Evolutionary conservation across 352 stramenopile genomes (phyloP).

Genomic region (Phytopythium litorale): DNA sequence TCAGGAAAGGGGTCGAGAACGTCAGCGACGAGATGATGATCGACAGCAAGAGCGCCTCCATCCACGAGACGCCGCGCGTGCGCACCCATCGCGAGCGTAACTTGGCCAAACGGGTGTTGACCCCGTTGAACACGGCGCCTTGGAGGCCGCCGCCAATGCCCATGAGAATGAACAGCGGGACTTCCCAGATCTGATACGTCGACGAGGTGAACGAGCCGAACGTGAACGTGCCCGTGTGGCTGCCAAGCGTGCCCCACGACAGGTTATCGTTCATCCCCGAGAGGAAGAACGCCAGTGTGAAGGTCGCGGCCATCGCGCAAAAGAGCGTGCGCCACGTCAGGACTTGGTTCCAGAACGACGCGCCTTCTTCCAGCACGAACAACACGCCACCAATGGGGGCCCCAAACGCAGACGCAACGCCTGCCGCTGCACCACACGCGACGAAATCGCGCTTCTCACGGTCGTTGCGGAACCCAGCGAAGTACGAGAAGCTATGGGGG

Average conservation of each 20-base stretch:
- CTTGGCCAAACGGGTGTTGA: constrained; percentile 50
- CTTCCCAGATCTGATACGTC: constrained; percentile 82
- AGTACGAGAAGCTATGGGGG: constrained; percentile 71
- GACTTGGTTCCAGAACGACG: constrained; percentile 84
- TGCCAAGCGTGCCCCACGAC: constrained; percentile 69
- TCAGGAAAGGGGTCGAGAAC: constrained; percentile 57
- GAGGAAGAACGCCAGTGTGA: constrained; percentile 77
- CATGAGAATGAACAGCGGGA: constrained; percentile 87
- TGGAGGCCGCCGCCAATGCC: constrained; percentile 79
- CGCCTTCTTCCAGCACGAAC: constrained; percentile 82
- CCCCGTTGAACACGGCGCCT: constrained; percentile 77
- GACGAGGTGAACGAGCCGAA: constrained; percentile 67
- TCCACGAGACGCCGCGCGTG: constrained; percentile 42
- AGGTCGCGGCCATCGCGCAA: constrained; percentile 85
- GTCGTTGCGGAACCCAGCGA: constrained; percentile 88
- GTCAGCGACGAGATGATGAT: constrained; percentile 56
- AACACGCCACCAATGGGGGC: constrained; percentile 87
- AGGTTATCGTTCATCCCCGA: constrained; percentile 74
- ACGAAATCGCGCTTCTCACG: constrained; percentile 88
- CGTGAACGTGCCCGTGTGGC: constrained; percentile 67
- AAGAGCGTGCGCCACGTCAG: constrained; percentile 85
- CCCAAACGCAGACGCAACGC: constrained; percentile 89
- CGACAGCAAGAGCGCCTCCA: constrained; percentile 58
- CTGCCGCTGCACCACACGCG: constrained; percentile 80
- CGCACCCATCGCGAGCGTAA: constrained; percentile 59